Evolutionary conservation across 257 asterid species (phyloP).

Genomic region (Penstemon davidsonii): DNA sequence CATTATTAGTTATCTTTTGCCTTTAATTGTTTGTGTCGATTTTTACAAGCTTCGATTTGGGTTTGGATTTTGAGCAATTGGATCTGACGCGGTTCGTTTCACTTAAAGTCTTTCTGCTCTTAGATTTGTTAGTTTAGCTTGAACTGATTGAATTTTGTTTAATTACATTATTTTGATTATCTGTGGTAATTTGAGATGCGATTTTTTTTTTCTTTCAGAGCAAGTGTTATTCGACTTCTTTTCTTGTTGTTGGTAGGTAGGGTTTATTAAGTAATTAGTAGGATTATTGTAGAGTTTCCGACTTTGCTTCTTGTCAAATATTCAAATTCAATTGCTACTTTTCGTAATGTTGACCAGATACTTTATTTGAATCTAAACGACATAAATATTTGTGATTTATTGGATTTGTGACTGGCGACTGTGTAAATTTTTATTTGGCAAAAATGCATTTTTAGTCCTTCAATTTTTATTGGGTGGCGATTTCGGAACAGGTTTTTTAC

Average conservation of each 20-base stretch:
- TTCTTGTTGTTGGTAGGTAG: no score
- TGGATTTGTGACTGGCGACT: no score
- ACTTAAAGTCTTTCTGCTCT: neutral
- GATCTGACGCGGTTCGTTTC: conserved; percentile 32
- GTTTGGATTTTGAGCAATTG: conserved; percentile 16
- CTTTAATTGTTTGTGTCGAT: conserved; percentile 9
- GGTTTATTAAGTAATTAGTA: no score
- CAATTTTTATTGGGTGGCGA: no score
- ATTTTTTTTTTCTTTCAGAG: neutral
- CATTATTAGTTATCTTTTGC: neutral
- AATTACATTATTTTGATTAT: neutral
- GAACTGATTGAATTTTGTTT: neutral
- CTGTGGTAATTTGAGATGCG: conserved; percentile 5
- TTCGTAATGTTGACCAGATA: no score
- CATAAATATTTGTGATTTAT: no score
- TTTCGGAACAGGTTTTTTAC: no score
- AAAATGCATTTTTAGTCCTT: no score
- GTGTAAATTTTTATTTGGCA: no score
- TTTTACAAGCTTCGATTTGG: neutral
- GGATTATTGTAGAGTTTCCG: conserved; percentile 12
- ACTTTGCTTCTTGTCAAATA: no score
- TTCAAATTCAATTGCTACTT: no score
- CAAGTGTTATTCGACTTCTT: neutral
- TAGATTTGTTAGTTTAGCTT: neutral
- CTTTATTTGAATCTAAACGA: no score